Conservation (phyloP, 805 yeast genomes). For the Suhomyces prunicola region DNA sequence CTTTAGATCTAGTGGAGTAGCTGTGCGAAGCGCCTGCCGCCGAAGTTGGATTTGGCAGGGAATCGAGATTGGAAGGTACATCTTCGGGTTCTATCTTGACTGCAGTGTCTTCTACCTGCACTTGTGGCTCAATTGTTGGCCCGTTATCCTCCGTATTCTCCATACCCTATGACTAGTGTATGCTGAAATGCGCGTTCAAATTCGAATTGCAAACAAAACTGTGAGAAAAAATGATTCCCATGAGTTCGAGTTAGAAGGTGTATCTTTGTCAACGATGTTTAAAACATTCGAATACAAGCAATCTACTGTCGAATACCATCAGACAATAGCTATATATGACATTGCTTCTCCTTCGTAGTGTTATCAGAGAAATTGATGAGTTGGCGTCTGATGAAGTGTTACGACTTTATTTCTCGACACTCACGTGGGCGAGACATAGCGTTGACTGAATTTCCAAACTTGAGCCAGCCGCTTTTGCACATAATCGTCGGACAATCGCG, state of each 20-base stretch:
- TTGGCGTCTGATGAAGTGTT: background rate
- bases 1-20: constrained; percentile 26
- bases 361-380: background rate
- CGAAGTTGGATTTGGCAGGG: background rate
- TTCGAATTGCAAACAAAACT: background rate
- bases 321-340: too few relatives aligned
- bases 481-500: background rate
- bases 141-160: background rate
- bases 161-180: background rate
- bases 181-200: background rate
- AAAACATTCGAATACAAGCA: background rate
- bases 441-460: background rate
- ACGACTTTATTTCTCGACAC: background rate
- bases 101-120: constrained; percentile 8
- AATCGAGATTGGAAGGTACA: background rate
- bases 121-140: constrained; percentile 17
- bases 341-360: background rate
- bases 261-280: background rate
- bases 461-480: background rate
- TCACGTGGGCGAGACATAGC: background rate
- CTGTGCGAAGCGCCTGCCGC: constrained; percentile 10
- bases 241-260: too few relatives aligned
- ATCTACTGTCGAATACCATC: too few relatives aligned
- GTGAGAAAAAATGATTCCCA: background rate
- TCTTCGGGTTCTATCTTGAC: background rate